Base-by-base conservation (phyloP, 2,329 filamentous ascomycete genomes). In the Scedosporium minutisporum region DNA sequence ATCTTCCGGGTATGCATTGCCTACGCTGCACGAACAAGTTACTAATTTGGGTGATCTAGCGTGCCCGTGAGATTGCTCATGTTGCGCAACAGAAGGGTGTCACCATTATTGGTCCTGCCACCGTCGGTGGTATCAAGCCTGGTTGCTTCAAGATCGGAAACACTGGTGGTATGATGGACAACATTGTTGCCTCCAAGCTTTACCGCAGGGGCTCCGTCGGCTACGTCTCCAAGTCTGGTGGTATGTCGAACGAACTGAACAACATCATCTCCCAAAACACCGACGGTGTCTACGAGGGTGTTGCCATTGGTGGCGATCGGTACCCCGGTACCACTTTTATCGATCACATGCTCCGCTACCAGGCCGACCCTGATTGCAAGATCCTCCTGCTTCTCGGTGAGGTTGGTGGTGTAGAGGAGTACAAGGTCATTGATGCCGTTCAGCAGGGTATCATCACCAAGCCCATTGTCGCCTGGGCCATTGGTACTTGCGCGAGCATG, bases 81-180 rank as follows among this genome's bases (percentile, higher is more conserved):
- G 88, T 96, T 70, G 95, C 95, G 69, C 85, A 95, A 82, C 93
- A 97, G 87, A 99, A 97, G 89, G 93, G 93, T 67, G 89, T 99
- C 75, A 97, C 93, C 78, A 99, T 99, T 77, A 97, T 99, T 74
- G 95, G 95, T 68, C 95, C 95, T 67, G 95, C 95, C 71, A 99
- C 95, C 63, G 95, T 99, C 66, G 95, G 95, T 86, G 95, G 95
- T 73, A 97, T 99, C 82, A 99, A 97, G 87, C 95, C 95, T 66
- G 95, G 95, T 77, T 91, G 90, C 77, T 99, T 93, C 90, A 99
- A 97, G 87, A 99, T 99, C 68, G 95, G 95, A 77, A 99, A 99
- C 86, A 99, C 95, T 72, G 95, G 95, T 86, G 95, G 95, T 79
- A 99, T 99, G 95, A 99, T 99, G 95, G 95, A 99, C 86, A 99